phyloP scores from a whole-genome alignment of 129 eudicot species.

The Tagetes erecta region DNA sequence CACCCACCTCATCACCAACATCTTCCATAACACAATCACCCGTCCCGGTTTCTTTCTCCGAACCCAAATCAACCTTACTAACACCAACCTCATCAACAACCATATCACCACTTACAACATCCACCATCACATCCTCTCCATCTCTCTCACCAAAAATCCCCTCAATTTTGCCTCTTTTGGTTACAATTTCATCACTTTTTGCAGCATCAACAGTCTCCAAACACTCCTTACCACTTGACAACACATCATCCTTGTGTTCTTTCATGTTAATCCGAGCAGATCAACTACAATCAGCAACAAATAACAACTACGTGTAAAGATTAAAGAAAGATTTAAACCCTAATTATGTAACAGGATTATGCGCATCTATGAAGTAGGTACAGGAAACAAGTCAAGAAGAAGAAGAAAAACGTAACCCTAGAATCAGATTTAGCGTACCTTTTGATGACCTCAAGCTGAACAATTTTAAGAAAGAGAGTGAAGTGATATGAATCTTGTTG shows the following conservation, averaged over 20 bases:
- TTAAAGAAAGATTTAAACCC: slow-evolving; percentile 28
- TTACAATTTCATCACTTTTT: slow-evolving; percentile 30
- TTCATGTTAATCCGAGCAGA: slow-evolving; percentile 55
- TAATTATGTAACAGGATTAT: slow-evolving; percentile 11
- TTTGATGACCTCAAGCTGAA: slow-evolving; percentile 14
- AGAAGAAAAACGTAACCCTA: slow-evolving; percentile 25
- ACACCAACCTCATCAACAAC: slow-evolving; percentile 50
- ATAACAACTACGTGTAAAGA: background rate
- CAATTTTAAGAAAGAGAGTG: background rate
- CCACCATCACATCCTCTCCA: slow-evolving; percentile 66
- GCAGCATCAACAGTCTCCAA: slow-evolving; percentile 31
- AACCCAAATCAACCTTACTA: background rate
- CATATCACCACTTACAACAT: slow-evolving; percentile 62
- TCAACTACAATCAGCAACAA: slow-evolving; percentile 26
- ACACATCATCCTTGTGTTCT: slow-evolving; percentile 47
- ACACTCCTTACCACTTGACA: slow-evolving; percentile 33
- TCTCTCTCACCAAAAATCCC: slow-evolving; percentile 36
- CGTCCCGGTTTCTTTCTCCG: no score
- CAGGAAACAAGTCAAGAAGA: background rate
- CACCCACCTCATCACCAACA: slow-evolving; percentile 23
- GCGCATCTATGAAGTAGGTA: background rate
- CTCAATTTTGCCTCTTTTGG: slow-evolving; percentile 28
- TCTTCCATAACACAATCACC: slow-evolving; percentile 20
- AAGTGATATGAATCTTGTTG: no score
- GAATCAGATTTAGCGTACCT: slow-evolving; percentile 30